Percentiles rank a stretch among this genome's conserved stretches.
Evolutionary conservation across 257 asterid genomes (phyloP).

Genomic region (Galeopsis tetrahit): DNA sequence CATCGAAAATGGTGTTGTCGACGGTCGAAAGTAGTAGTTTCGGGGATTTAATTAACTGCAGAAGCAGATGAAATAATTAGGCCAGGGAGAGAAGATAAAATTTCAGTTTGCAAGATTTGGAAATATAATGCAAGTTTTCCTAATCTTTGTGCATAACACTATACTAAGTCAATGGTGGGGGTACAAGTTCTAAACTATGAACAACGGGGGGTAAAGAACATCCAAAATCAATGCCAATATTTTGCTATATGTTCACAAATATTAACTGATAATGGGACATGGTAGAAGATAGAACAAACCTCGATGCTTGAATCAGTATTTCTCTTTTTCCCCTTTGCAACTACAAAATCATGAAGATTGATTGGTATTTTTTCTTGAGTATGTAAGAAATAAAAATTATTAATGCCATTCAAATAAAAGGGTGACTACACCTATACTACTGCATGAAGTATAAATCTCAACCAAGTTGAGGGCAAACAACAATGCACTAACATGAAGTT

Average conservation of each 20-base stretch:
- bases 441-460: neutral
- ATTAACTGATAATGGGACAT: neutral
- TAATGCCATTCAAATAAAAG: neutral
- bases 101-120: slow-evolving; percentile 22
- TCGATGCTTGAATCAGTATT: slow-evolving; percentile 69
- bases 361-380: slow-evolving; percentile 4
- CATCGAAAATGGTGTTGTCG: too few relatives aligned
- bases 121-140: slow-evolving; percentile 18
- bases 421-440: neutral
- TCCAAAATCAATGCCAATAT: neutral
- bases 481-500: too few relatives aligned
- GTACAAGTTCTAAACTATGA: neutral
- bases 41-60: slow-evolving; percentile 7
- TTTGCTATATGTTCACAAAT: slow-evolving; percentile 6
- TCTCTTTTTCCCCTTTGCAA: slow-evolving; percentile 79
- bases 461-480: neutral
- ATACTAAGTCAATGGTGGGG: neutral
- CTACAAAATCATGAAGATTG: slow-evolving; percentile 49
- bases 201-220: neutral
- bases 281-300: slow-evolving; percentile 51
- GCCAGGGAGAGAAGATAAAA: neutral
- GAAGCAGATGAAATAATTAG: slow-evolving; percentile 1
- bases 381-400: neutral
- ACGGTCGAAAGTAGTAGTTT: too few relatives aligned
- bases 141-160: neutral